A percentile compares a stretch with the other conserved stretches of the same genome.
Evolutionary conservation across 2,329 filamentous ascomycete genomes (phyloP).

Genomic region (Ophiostoma tasmaniense): DNA sequence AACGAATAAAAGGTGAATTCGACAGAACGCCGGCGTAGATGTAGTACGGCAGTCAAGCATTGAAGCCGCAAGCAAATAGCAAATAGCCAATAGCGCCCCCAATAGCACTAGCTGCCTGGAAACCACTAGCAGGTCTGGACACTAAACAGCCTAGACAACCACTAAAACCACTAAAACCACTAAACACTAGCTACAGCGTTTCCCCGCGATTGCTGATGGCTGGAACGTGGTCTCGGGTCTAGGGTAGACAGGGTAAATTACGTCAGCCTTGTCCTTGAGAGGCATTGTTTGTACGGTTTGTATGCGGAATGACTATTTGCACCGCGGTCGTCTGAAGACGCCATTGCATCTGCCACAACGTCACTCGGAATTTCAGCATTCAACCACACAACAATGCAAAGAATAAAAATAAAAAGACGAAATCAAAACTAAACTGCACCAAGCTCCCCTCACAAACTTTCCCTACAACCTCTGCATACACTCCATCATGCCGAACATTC

Average conservation of each 20-base stretch:
- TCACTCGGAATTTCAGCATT: too few relatives aligned
- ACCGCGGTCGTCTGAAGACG: background rate
- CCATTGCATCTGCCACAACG: too few relatives aligned
- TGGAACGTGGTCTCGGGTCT: background rate
- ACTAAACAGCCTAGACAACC: background rate
- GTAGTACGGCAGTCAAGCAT: background rate
- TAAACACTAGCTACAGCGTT: conserved; percentile 1
- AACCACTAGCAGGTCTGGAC: too few relatives aligned
- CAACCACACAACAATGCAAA: too few relatives aligned
- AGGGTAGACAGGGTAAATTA: conserved; percentile 3
- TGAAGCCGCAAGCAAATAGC: background rate
- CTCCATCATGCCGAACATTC: background rate
- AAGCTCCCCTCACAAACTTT: background rate
- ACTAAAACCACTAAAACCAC: background rate
- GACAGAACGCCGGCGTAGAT: background rate
- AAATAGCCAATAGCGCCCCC: background rate
- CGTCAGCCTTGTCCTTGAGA: background rate
- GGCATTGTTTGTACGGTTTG: background rate
- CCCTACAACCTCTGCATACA: background rate
- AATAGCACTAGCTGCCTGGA: background rate
- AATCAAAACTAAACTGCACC: background rate
- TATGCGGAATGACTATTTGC: background rate
- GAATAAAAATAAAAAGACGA: background rate
- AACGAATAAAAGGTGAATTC: background rate
- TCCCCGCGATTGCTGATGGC: background rate